Evolutionary conservation across 176 grass and related monocot genomes (phyloP).

Genomic region (Rhynchospora tenuis): DNA sequence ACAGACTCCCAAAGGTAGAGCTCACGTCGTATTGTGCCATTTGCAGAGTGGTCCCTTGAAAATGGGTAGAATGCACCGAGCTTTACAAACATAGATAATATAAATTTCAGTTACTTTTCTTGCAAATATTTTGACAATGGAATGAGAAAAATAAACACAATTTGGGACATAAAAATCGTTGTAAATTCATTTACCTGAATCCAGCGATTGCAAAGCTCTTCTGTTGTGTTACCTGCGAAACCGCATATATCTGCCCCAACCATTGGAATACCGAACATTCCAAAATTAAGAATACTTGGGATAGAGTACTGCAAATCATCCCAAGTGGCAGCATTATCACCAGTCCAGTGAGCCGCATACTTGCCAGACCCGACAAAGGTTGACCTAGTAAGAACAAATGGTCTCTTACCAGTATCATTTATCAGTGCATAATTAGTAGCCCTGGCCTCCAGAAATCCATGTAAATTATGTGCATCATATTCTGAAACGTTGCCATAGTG

Average conservation of each 20-base stretch:
- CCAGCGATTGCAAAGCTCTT: constrained; percentile 88
- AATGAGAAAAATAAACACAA: too few relatives aligned
- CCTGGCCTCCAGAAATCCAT: constrained; percentile 50
- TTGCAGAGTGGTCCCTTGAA: constrained; percentile 61
- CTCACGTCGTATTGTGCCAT: constrained; percentile 40
- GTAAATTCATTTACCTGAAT: constrained; percentile 54
- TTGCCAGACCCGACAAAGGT: constrained; percentile 73
- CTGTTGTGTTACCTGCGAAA: constrained; percentile 50
- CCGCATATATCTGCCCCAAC: constrained; percentile 84
- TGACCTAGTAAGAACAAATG: constrained; percentile 72
- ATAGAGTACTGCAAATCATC: constrained; percentile 62
- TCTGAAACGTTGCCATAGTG: constrained; percentile 56
- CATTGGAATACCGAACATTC: constrained; percentile 84
- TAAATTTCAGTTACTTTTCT: background rate
- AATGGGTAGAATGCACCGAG: constrained; percentile 94
- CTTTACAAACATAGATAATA: constrained; percentile 25
- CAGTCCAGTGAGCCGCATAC: constrained; percentile 77
- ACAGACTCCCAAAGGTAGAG: constrained; percentile 73
- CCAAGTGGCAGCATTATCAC: constrained; percentile 56
- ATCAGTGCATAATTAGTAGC: constrained; percentile 52
- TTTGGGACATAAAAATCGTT: background rate
- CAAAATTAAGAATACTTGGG: constrained; percentile 62
- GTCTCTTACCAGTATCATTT: constrained; percentile 48
- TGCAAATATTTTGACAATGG: too few relatives aligned
- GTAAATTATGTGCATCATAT: constrained; percentile 83